Base-by-base conservation (phyloP, 2,329 filamentous ascomycete genomes). In the Pezicula neosporulosa region DNA sequence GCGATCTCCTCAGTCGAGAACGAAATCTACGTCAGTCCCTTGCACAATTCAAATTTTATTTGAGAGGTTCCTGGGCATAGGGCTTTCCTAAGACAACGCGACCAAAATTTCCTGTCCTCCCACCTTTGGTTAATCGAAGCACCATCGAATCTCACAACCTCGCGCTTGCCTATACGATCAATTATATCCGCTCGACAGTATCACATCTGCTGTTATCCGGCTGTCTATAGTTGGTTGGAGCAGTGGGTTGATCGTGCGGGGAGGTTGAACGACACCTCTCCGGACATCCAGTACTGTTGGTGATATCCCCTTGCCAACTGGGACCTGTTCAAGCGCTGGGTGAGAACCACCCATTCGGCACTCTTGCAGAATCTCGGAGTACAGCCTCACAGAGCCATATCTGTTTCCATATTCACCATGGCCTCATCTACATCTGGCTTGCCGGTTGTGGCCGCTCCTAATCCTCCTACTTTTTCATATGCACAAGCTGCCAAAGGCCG, bases 401-500 rank as follows among this genome's bases (percentile, higher is more conserved):
- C 30, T 33, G 10, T 33, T 9, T 33, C 12, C 30, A 33, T 33
- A 33, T 45, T 56, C 57, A 68, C 56, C 55, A 77, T 78, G 76
- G 69, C 69, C 57, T 64, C 72, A 44, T 63, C 65, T 51, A 61
- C 66, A 50, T 65, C 63, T 49, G 70, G 64, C 59, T 57, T 66
- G 18, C 53, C 59, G 36, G 61, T 64, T 64, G 64, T 74, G 46
- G 56, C 56, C 48, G 45, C 56, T 44, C 52, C 63, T 45, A 57
- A 58, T 47, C 66, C 81, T 56, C 77, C 82, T 55, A 77, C 82
- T 33, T 96, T 97, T 69, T 97, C 93, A 54, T 97, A 97, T 72
- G 93, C 93, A 64, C 91, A 96, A 79, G 93, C 93, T 66, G 93
- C 93, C 54, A 94, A 94, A 71, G 90, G 92, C 65, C 81, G 87